A percentile compares a stretch with the other conserved stretches of the same genome.
Evolutionary conservation across 768 basidiomycete genomes (phyloP).

Genomic region (Phylloporus rhodoxanthus): DNA sequence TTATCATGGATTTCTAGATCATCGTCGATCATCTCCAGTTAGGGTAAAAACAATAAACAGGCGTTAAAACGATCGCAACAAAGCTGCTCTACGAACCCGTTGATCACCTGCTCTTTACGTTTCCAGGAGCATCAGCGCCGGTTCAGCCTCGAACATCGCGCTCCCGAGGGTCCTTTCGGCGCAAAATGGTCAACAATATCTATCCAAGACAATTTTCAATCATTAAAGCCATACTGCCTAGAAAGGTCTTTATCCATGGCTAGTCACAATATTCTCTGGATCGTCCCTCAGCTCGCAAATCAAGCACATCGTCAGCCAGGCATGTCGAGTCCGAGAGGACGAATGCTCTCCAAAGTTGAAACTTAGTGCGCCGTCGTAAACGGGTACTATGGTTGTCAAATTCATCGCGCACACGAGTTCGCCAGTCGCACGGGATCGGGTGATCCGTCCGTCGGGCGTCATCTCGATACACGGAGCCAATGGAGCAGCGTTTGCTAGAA

Average conservation of each 20-base stretch:
- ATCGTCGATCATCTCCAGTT: no score
- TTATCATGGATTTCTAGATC: no score
- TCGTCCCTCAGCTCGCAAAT: no score
- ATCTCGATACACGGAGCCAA: conserved; percentile 49
- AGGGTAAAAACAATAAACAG: no score
- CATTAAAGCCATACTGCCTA: not conserved
- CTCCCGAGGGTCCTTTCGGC: not conserved
- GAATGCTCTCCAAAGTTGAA: no score
- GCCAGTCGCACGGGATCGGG: conserved; percentile 75
- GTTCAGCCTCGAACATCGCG: no score
- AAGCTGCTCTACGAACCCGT: not conserved
- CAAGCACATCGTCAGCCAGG: no score
- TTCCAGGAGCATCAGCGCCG: not conserved
- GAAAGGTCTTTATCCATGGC: not conserved
- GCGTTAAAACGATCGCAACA: no score
- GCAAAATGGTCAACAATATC: not conserved
- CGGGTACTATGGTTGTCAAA: conserved; percentile 54
- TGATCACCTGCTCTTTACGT: no score
- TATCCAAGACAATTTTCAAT: no score
- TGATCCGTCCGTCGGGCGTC: conserved; percentile 57
- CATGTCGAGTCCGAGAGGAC: conserved; percentile 85
- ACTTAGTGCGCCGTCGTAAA: not conserved
- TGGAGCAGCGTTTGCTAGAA: conserved; percentile 61
- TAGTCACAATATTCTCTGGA: conserved; percentile 44
- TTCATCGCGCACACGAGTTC: conserved; percentile 54